Base-by-base conservation (phyloP, 805 yeast genomes). In the Cyberlindnera lachancei region DNA sequence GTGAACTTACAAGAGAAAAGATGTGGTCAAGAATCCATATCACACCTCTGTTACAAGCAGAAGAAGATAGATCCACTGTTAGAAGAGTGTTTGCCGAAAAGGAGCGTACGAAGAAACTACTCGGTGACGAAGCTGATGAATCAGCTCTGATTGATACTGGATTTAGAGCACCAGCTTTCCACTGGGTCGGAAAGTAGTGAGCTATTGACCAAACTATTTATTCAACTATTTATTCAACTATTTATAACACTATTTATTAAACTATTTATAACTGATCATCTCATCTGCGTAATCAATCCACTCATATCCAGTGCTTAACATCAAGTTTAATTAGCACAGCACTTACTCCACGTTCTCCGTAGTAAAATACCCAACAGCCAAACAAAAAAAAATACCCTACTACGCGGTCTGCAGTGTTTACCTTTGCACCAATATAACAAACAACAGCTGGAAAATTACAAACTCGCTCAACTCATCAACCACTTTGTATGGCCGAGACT, bases 21-120 rank as follows among this genome's bases (percentile, higher is more conserved):
- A 65, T 70, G 39, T 84, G 92, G 88, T 68, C 88, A 7, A 68
- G 94, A 46, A 73, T 82, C 49, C 63, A 79, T 53, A 55, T 84
- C 29, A 68, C 74, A 48, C 94, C 95, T 2, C 63, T 81, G 42
- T 67, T 84, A 34, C 70, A 76, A 46, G 94, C 94, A 25, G 95
- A 85, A 59, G 76, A 74, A 46, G 95, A 84, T 56, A 70, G 95
- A 53, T 82, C 80, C 48, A 55, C 68, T 25, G 84, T 82, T 25
- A 73, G 94, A 62, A 69, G 94, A 50, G 69, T 72, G 40, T 64
- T 62, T 44, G 72, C 83, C 34, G 75, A 79, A 51, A 63, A 73
- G 56, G 72, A 69, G 48, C 70, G 85, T 61, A 94, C 83, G 63
- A 75, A 70, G 38, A 75, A 70, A 52, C 64, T 76, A 45, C 75